These are phyloP conservation scores for Neurospora discreta DNA, from an alignment of 495 filamentous ascomycete genomes.

Conservation along the genomic window DNA sequence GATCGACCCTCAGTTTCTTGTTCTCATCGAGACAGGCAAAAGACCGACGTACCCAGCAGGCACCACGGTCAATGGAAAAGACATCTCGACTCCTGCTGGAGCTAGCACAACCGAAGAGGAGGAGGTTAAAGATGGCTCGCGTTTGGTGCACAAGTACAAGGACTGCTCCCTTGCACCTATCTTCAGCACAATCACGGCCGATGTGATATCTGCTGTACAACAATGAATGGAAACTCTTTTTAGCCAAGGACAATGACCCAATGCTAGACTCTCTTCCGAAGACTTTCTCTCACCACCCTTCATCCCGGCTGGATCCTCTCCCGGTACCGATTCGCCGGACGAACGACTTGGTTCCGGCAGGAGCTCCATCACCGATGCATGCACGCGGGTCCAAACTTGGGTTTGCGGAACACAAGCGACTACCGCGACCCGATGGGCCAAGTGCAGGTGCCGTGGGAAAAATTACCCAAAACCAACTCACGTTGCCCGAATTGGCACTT, in stretches of 20 bases:
- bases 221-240: not conserved
- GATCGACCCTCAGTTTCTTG: constrained; percentile 62
- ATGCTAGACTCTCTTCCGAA: not conserved
- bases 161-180: constrained; percentile 63
- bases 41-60: constrained; percentile 39
- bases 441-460: not conserved
- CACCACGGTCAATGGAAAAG: constrained; percentile 35
- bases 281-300: not conserved
- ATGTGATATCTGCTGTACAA: constrained; percentile 12
- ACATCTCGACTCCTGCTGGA: constrained; percentile 22
- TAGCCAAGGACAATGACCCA: not conserved
- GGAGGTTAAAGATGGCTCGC: constrained; percentile 36
- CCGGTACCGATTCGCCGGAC: not conserved
- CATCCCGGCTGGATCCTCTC: not conserved
- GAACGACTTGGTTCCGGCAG: not conserved
- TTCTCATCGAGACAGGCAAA: constrained; percentile 42
- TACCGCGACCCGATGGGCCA: not conserved
- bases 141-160: constrained; percentile 68
- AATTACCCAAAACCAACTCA: not conserved
- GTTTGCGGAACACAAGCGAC: not conserved
- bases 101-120: constrained; percentile 6
- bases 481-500: not conserved
- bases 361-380: not conserved
- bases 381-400: not conserved
- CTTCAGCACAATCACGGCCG: constrained; percentile 50